Evolutionary conservation across 2,329 filamentous ascomycete species (phyloP).

Genomic region (Pestalotiopsis sp.): DNA sequence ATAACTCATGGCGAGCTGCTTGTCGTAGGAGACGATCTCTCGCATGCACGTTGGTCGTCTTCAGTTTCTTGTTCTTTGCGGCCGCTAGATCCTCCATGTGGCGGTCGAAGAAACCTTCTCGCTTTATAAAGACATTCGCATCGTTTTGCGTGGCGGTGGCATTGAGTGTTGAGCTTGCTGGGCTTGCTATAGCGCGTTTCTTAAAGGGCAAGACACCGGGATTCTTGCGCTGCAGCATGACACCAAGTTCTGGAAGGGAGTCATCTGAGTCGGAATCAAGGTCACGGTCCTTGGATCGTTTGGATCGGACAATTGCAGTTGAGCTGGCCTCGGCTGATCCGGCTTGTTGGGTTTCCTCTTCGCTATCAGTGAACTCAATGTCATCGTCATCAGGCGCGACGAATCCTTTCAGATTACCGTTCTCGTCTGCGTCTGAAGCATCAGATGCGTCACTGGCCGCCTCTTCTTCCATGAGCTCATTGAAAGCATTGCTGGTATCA

Average conservation of each 20-base stretch:
- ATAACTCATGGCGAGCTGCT: background rate
- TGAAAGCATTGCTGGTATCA: constrained; percentile 5
- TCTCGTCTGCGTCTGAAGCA: constrained; percentile 19
- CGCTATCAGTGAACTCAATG: background rate
- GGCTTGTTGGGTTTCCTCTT: background rate
- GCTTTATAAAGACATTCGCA: background rate
- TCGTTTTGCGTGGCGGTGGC: background rate
- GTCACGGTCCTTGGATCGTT: background rate
- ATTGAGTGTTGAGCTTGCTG: constrained; percentile 12
- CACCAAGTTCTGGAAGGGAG: background rate
- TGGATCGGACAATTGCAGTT: background rate
- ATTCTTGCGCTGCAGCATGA: background rate
- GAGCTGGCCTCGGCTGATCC: background rate
- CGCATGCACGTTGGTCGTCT: background rate
- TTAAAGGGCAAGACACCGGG: background rate
- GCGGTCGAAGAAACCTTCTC: background rate
- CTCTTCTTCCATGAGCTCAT: constrained; percentile 8
- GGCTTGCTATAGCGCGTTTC: background rate
- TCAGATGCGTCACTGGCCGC: constrained; percentile 13
- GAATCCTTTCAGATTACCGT: constrained; percentile 10
- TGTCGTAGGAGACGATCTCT: background rate
- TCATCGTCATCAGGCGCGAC: constrained; percentile 11
- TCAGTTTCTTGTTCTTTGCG: background rate
- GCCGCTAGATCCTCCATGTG: background rate
- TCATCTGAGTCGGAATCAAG: background rate